Evolutionary conservation across 2,329 filamentous ascomycete species (phyloP).

Genomic region (Aspergillus uvarum): DNA sequence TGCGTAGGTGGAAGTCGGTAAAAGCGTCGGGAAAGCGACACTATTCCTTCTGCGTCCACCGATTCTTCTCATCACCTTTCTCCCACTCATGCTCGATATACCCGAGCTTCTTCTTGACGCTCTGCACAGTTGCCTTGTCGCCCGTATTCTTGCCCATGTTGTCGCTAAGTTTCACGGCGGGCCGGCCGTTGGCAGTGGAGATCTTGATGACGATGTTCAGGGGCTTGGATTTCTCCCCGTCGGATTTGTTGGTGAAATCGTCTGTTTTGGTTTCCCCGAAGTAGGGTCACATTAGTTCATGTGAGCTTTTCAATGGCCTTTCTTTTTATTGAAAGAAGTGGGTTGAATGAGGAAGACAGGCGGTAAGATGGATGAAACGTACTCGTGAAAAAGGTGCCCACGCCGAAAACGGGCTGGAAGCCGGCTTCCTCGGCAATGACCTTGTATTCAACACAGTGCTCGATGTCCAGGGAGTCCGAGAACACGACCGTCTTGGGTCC

Average conservation of each 20-base stretch:
- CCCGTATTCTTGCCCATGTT: slow-evolving; percentile 95
- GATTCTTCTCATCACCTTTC: slow-evolving; percentile 75
- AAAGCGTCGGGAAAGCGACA: too few species aligned
- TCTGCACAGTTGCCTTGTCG: slow-evolving; percentile 71
- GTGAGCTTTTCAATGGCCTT: background rate
- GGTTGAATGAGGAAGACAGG: background rate
- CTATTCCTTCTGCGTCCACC: slow-evolving; percentile 62
- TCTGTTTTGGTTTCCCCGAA: slow-evolving; percentile 47
- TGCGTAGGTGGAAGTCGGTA: too few species aligned
- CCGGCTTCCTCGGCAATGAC: slow-evolving; percentile 73
- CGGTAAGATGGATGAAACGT: slow-evolving; percentile 24
- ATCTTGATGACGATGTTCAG: slow-evolving; percentile 99
- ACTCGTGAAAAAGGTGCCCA: slow-evolving; percentile 92
- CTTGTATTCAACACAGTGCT: slow-evolving; percentile 89
- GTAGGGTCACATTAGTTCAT: background rate
- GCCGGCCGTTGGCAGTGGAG: slow-evolving; percentile 74
- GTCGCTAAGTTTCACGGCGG: slow-evolving; percentile 89
- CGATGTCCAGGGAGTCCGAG: slow-evolving; percentile 90
- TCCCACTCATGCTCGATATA: slow-evolving; percentile 84
- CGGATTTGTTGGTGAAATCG: slow-evolving; percentile 74
- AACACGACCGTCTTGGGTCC: slow-evolving; percentile 90
- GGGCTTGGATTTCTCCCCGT: slow-evolving; percentile 79
- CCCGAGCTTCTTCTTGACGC: slow-evolving; percentile 80
- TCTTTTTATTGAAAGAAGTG: background rate
- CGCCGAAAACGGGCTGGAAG: slow-evolving; percentile 85